Percentiles rank a stretch among this genome's conserved stretches.
These are phyloP conservation scores for Xylariaceae sp. DNA, from an alignment of 2,329 filamentous ascomycete genomes.

Conservation along the genomic window DNA sequence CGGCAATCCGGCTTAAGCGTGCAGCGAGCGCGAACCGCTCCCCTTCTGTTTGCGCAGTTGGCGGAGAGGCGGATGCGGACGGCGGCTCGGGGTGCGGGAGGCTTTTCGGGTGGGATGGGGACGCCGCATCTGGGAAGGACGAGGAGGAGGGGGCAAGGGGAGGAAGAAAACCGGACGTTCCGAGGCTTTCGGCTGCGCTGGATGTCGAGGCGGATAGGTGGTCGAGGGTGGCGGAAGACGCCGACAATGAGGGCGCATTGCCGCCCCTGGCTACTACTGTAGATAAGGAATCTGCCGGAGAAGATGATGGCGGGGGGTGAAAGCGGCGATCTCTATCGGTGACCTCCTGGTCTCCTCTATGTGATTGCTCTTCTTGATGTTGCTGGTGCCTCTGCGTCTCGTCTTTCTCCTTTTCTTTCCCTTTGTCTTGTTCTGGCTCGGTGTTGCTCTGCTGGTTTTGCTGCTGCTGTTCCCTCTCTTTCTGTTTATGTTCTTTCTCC, in stretches of 20 bases:
- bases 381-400: slow-evolving; percentile 5
- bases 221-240: slow-evolving; percentile 22
- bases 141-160: slow-evolving; percentile 17
- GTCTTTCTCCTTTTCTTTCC: slow-evolving; percentile 15
- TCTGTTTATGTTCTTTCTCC: slow-evolving; percentile 17
- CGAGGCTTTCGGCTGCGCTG: neutral
- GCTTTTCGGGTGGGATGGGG: slow-evolving; percentile 8
- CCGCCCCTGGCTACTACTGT: slow-evolving; percentile 5
- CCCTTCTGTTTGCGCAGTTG: slow-evolving; percentile 25
- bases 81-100: slow-evolving; percentile 10
- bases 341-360: slow-evolving; percentile 11
- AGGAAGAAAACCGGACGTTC: slow-evolving; percentile 27
- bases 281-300: slow-evolving; percentile 22
- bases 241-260: slow-evolving; percentile 15
- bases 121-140: slow-evolving; percentile 32
- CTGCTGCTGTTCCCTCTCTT: slow-evolving; percentile 7
- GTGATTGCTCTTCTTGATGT: slow-evolving; percentile 6
- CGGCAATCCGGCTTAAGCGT: slow-evolving; percentile 30
- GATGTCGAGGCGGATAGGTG: slow-evolving; percentile 9
- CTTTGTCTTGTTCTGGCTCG: slow-evolving; percentile 15
- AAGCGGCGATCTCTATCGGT: slow-evolving; percentile 23
- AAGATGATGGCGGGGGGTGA: slow-evolving; percentile 12
- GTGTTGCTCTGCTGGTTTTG: neutral
- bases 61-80: slow-evolving; percentile 34
- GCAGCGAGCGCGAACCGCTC: slow-evolving; percentile 32